phyloP scores from a whole-genome alignment of 2,329 filamentous ascomycete genomes.

The Bipolaris victoriae region DNA sequence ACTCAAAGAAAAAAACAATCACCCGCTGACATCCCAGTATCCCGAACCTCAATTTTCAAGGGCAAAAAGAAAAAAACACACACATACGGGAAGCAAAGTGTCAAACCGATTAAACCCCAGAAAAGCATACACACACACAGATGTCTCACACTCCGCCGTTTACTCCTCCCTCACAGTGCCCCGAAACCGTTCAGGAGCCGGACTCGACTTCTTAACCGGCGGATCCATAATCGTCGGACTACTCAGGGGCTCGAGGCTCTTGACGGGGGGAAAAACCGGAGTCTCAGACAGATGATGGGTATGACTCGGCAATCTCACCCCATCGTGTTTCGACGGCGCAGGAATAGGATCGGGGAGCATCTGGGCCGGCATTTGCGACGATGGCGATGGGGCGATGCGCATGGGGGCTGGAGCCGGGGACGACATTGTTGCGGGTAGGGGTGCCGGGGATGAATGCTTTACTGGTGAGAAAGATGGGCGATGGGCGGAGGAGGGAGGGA shows the following conservation, averaged over 20 bases:
- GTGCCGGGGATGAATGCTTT: conserved; percentile 49
- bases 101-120: no score
- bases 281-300: conserved; percentile 44
- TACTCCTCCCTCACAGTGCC: background rate
- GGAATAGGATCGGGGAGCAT: conserved; percentile 46
- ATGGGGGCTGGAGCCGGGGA: conserved; percentile 38
- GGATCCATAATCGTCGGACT: conserved; percentile 65
- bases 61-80: no score
- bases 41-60: no score
- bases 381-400: conserved; percentile 38
- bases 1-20: background rate
- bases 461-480: conserved; percentile 47
- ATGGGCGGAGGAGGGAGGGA: conserved; percentile 46
- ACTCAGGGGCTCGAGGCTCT: conserved; percentile 64
- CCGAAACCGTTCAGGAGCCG: conserved; percentile 15
- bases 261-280: conserved; percentile 63
- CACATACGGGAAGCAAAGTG: no score
- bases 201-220: conserved; percentile 60
- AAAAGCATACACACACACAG: background rate
- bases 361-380: conserved; percentile 39
- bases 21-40: no score
- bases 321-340: conserved; percentile 57
- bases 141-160: background rate
- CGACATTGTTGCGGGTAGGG: conserved; percentile 42
- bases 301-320: conserved; percentile 35